These are phyloP conservation scores for Aspergillus phoenicis DNA, from an alignment of 2,329 filamentous ascomycete species.

Conservation along the genomic window DNA sequence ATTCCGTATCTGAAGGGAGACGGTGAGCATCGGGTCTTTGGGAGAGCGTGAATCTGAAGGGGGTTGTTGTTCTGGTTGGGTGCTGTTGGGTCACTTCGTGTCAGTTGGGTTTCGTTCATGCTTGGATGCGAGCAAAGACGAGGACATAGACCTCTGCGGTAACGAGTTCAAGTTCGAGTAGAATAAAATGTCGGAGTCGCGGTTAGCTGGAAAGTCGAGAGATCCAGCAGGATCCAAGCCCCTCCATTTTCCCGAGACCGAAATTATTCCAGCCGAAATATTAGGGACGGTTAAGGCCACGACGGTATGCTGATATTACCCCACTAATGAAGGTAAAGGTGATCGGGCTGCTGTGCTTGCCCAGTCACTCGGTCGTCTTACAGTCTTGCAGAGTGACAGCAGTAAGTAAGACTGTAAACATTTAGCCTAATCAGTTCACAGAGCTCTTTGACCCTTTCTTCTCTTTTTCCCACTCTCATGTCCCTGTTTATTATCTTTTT, in stretches of 20 bases:
- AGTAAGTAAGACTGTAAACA: background rate
- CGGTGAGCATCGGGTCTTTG: background rate
- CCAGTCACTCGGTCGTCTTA: background rate
- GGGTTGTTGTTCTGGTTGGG: background rate
- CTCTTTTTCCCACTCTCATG: background rate
- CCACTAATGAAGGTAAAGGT: background rate
- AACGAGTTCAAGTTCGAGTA: background rate
- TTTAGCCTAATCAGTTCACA: background rate
- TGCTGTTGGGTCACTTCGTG: background rate
- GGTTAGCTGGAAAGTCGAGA: slow-evolving; percentile 5
- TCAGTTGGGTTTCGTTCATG: background rate
- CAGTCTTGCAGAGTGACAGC: background rate
- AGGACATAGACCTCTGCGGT: background rate
- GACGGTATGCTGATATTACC: background rate
- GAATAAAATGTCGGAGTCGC: background rate
- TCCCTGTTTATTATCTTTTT: no score
- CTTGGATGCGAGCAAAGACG: slow-evolving; percentile 1
- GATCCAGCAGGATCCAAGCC: slow-evolving; percentile 13
- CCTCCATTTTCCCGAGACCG: slow-evolving; percentile 14
- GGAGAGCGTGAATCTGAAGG: background rate
- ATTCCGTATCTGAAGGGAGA: background rate
- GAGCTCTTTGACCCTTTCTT: background rate
- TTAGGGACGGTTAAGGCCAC: slow-evolving; percentile 7
- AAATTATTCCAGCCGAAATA: slow-evolving; percentile 11
- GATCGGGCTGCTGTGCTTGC: slow-evolving; percentile 3